These are phyloP conservation scores for Kwoniella pini DNA, from an alignment of 768 basidiomycete species.

Conservation along the genomic window DNA sequence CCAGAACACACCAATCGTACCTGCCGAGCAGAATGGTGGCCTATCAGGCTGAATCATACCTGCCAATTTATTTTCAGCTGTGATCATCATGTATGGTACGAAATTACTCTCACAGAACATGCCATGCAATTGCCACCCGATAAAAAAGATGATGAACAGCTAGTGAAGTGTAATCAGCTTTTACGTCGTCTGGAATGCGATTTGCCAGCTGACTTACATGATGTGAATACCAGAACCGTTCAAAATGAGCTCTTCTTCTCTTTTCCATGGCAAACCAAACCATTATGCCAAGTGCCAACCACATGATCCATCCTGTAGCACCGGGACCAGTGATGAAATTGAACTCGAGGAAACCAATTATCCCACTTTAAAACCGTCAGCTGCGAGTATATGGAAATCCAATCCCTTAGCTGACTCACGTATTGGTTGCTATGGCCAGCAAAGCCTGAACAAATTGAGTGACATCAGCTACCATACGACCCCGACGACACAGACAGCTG, in stretches of 20 bases:
- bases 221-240: slow-evolving; percentile 57
- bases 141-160: slow-evolving; percentile 88
- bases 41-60: slow-evolving; percentile 69
- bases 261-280: slow-evolving; percentile 84
- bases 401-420: slow-evolving; percentile 37
- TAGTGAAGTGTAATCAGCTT: slow-evolving; percentile 62
- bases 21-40: slow-evolving; percentile 80
- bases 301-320: slow-evolving; percentile 84
- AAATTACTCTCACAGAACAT: slow-evolving; percentile 64
- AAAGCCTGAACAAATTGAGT: slow-evolving; percentile 69
- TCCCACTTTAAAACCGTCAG: slow-evolving; percentile 57
- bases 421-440: slow-evolving; percentile 59
- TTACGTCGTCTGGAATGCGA: neutral
- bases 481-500: neutral
- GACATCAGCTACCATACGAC: neutral
- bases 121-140: slow-evolving; percentile 90
- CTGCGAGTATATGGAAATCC: neutral
- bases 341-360: slow-evolving; percentile 70
- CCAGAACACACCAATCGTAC: slow-evolving; percentile 92
- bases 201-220: slow-evolving; percentile 29
- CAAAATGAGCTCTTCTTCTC: slow-evolving; percentile 72
- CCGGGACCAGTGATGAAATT: slow-evolving; percentile 69
- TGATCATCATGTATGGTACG: neutral
- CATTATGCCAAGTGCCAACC: slow-evolving; percentile 69
- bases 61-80: neutral